Evolutionary conservation across 345 rosid species (phyloP), one percentile per base, ranked within the genome.

Genomic region (Carallia pectinifolia): DNA sequence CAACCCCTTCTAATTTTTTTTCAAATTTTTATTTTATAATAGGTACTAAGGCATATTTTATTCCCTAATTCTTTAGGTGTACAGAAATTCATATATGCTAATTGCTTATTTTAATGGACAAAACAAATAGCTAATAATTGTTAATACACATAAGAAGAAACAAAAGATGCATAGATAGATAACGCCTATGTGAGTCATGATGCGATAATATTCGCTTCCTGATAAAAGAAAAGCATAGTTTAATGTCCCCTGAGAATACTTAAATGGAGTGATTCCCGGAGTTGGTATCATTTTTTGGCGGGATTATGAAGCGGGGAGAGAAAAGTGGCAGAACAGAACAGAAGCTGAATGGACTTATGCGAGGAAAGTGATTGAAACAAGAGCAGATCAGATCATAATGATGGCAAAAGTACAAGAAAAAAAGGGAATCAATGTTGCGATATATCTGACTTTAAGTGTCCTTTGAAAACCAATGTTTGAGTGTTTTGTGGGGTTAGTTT

Each of bases 371-470:
- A 48, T 53, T 69, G 64, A 40, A 67, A 72, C 71, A 52, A 39
- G 63, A 36, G 31, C 70, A 73, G 73, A 76, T 68, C 74, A 76
- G 83, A 65, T 71, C 74, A 81, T 59, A 76, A 67, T 78, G 72
- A 62, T 76, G 59, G 62, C 58, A 70, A 83, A 64, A 79, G 65
- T 74, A 83, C 79, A 84, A 78, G 74, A 78, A 68, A 86, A 23
- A 86, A 86, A 90, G 89, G 87, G 87, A 72, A 85, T 85, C 86
- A 56, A 87, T 80, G 93, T 88, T 90, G 75, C 73, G 85, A 82
- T 85, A 82, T 76, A 74, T 88, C 90, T 81, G 90, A 81, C 86
- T 68, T 56, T 76, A 66, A 76, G 50, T 72, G 67, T 36, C 76
- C 73, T 44, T 61, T 9, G 74, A 61, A 61, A 34, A 63, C 53